Base-by-base conservation (phyloP, 2,329 filamentous ascomycete species). In the Pleomassaria siparia region DNA sequence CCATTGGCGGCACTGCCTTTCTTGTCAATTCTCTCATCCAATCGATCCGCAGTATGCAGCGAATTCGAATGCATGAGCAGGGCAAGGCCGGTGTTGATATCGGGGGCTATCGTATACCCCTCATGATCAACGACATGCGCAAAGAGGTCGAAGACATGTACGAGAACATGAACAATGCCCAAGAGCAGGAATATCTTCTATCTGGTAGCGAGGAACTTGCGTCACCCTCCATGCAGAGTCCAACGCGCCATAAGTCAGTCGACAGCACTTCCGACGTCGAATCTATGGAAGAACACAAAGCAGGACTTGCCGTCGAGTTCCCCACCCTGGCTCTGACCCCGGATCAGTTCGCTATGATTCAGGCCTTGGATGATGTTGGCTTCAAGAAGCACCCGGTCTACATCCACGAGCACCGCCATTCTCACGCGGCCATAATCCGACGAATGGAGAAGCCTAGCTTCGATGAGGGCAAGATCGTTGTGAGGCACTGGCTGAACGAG, bases 361-460 rank as follows among this genome's bases (percentile, higher is more conserved):
- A 87, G 24, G 82, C 84, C 9, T 75, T 97, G 40, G 84, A 97
- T 54, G 67, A 74, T 4, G 73, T 85, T 0, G 80, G 81, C 2
- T 80, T 82, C 63, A 76, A 72, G 35, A 84, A 83, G 58, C 82
- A 79, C 55, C 79, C 79, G 0, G 80, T 91, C 3, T 85, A 87
- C 72, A 91, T 94, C 30, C 86, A 87, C 54, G 87, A 91, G 5
- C 80, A 84, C 45, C 74, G 78, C n/a, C 68, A 96, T 66, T 89
- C 83, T 50, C 92, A 97, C 70, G 92, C 91, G 0, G 91, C 91
- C 2, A 95, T 97, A 40, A 89, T 97, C 54, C 85, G 95, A 28
- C 81, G 92, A 29, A 82, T 77, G 52, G 70, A 87, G 30, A 85
- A 83, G 64, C 74, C 79, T 43, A 74, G 71, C 0, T 95, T 91